Conservation (phyloP, 2,329 filamentous ascomycete species). For the Pseudonectria buxi region DNA sequence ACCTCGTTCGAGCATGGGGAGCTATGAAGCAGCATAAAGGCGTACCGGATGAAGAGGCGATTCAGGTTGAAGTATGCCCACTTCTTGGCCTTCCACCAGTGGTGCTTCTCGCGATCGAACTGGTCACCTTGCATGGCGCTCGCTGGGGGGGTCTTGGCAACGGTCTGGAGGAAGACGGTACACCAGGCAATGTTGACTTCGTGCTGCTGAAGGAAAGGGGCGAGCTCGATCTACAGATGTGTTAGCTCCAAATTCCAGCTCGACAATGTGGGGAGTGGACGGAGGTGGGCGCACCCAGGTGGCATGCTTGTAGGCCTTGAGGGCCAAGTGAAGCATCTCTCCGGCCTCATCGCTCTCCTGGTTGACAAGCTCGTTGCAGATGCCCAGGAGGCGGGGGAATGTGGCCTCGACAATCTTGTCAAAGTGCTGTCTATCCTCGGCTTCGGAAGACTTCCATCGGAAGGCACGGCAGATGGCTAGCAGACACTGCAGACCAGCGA, state of each 20-base stretch:
- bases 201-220: slow-evolving; percentile 68
- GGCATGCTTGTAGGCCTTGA: slow-evolving; percentile 97
- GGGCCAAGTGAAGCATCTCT: slow-evolving; percentile 89
- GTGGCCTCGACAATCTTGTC: slow-evolving; percentile 89
- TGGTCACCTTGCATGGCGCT: slow-evolving; percentile 76
- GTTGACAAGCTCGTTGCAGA: slow-evolving; percentile 82
- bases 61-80: slow-evolving; percentile 99
- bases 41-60: slow-evolving; percentile 82
- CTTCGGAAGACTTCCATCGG: slow-evolving; percentile 78
- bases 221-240: slow-evolving; percentile 70
- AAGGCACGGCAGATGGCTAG: slow-evolving; percentile 93
- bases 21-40: background rate
- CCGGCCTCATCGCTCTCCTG: slow-evolving; percentile 91
- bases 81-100: slow-evolving; percentile 99
- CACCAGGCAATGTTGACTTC: slow-evolving; percentile 91
- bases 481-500: slow-evolving; percentile 89
- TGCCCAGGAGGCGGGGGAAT: slow-evolving; percentile 79
- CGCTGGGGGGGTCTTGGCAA: slow-evolving; percentile 76
- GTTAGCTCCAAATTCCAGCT: slow-evolving; percentile 14
- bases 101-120: slow-evolving; percentile 83
- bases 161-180: slow-evolving; percentile 84
- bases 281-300: slow-evolving; percentile 62
- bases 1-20: no score
- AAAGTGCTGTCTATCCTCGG: slow-evolving; percentile 72
- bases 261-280: background rate